A percentile compares a stretch with the other conserved stretches of the same genome.
These are phyloP conservation scores for Penicillium psychrosexuale DNA, from an alignment of 2,329 filamentous ascomycete genomes.

Conservation along the genomic window DNA sequence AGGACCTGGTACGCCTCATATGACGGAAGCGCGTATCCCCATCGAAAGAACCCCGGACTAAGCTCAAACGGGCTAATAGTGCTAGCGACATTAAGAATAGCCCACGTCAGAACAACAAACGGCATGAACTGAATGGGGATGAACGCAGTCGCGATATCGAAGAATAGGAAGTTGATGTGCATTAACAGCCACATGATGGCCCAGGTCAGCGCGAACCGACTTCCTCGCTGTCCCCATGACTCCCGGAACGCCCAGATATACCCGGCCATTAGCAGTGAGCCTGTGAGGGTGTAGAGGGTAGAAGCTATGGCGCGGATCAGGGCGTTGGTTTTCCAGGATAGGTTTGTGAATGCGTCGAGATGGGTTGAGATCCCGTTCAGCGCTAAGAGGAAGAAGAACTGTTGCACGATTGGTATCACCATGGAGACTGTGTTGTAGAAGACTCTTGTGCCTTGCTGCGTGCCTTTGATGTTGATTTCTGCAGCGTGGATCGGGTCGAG, in stretches of 20 bases:
- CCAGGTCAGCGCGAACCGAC: slow-evolving; percentile 41
- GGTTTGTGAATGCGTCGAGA: slow-evolving; percentile 15
- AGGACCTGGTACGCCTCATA: slow-evolving; percentile 41
- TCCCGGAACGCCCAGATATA: slow-evolving; percentile 5
- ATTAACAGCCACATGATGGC: slow-evolving; percentile 41
- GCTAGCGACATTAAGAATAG: slow-evolving; percentile 40
- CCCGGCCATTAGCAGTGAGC: not conserved
- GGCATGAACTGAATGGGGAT: slow-evolving; percentile 39
- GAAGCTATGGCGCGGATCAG: not conserved
- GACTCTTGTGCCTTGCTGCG: slow-evolving; percentile 35
- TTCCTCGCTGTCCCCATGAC: slow-evolving; percentile 13
- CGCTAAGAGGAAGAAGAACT: slow-evolving; percentile 47
- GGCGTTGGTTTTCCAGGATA: not conserved
- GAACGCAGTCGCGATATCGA: slow-evolving; percentile 41
- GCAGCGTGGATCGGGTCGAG: not conserved
- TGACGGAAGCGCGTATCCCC: slow-evolving; percentile 40
- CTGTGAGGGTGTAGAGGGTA: not conserved
- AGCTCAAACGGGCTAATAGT: slow-evolving; percentile 41
- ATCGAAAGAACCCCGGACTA: slow-evolving; percentile 38
- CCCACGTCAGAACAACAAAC: slow-evolving; percentile 42
- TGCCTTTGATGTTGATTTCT: slow-evolving; percentile 37
- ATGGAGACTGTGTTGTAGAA: slow-evolving; percentile 44
- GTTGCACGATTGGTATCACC: slow-evolving; percentile 41
- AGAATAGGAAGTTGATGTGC: slow-evolving; percentile 40
- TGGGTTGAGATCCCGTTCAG: slow-evolving; percentile 39